Evolutionary conservation across 2,329 filamentous ascomycete genomes (phyloP), one percentile per base, ranked within the genome.

Genomic region (Camptophora hylomeconis): DNA sequence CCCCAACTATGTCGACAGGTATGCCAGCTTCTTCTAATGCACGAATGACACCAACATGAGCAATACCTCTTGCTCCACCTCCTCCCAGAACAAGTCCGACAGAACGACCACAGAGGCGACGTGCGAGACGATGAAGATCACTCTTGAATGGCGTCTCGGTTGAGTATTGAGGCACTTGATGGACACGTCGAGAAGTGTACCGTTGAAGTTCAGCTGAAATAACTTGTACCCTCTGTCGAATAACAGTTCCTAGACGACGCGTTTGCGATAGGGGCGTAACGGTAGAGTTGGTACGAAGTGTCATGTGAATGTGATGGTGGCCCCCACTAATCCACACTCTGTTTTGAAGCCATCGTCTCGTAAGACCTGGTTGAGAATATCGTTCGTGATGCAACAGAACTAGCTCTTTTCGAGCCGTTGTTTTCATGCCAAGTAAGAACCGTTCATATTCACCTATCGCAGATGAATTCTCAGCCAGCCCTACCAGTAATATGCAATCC

Each of bases 291-390:
- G 76, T 67, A 20, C 78, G 72, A 52, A 89, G 87, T 0, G 80
- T 69, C 89, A 98, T 95, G 47, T 98, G 89, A 8, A 98, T 80
- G 44, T 98, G 89, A 48, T 92, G 89, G 51, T 98, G 92, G 4
- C 87, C 87, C 10, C 89, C 89, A 42, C 95, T 98, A 54, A 98
- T 89, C 89, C 89, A 98, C 37, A 92, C 75, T 2, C 89, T 77
- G 46, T 93, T 94, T 37, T 77, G 74, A 9, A 98, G 59, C 89
- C 89, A 98, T 17, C 79, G 73, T 28, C 89, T 67, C 0, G 89
- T 94, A 19, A 93, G 53, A 0, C 89, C 89, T 4, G 84, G 76
- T 0, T 71, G 67, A 23, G 82, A 92, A 52, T 86, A 95, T 27
- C 86, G 71, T 45, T 98, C 89, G 0, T 80, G 64, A 50, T 98